These are phyloP conservation scores for Penicillium coffeae DNA, from an alignment of 495 filamentous ascomycete species.

Conservation along the genomic window DNA sequence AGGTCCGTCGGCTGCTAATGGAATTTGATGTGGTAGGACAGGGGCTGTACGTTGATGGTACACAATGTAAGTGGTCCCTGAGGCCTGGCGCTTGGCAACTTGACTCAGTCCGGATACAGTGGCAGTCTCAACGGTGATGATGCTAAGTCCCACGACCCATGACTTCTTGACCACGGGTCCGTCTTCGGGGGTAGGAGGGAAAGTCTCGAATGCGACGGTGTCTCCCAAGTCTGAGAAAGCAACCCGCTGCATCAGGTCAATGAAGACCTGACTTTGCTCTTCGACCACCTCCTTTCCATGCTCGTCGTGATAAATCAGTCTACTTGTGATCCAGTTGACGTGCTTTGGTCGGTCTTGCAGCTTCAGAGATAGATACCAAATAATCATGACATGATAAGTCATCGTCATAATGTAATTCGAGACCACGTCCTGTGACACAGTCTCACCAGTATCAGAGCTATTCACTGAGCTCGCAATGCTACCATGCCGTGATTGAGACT, in stretches of 20 bases:
- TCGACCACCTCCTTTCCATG: conserved; percentile 73
- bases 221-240: conserved; percentile 77
- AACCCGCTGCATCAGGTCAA: conserved; percentile 93
- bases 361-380: conserved; percentile 91
- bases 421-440: conserved; percentile 37
- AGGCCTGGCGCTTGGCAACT: conserved; percentile 78
- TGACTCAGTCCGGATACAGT: conserved; percentile 69
- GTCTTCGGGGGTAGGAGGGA: conserved; percentile 60
- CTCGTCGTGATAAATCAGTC: conserved; percentile 68
- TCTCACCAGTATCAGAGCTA: conserved; percentile 25
- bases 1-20: conserved; percentile 45
- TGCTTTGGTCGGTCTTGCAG: conserved; percentile 77
- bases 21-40: conserved; percentile 63
- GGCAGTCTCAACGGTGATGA: conserved; percentile 80
- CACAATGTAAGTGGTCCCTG: conserved; percentile 73
- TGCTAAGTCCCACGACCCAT: conserved; percentile 84
- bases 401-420: conserved; percentile 85
- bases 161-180: conserved; percentile 68
- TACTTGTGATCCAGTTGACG: conserved; percentile 88
- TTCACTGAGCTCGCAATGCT: conserved; percentile 28
- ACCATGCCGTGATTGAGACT: conserved; percentile 35
- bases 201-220: conserved; percentile 45
- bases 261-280: conserved; percentile 87
- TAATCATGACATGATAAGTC: conserved; percentile 91
- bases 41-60: conserved; percentile 68